phyloP scores from a whole-genome alignment of 805 yeast genomes.

The Zygotorulaspora chibaensis region DNA sequence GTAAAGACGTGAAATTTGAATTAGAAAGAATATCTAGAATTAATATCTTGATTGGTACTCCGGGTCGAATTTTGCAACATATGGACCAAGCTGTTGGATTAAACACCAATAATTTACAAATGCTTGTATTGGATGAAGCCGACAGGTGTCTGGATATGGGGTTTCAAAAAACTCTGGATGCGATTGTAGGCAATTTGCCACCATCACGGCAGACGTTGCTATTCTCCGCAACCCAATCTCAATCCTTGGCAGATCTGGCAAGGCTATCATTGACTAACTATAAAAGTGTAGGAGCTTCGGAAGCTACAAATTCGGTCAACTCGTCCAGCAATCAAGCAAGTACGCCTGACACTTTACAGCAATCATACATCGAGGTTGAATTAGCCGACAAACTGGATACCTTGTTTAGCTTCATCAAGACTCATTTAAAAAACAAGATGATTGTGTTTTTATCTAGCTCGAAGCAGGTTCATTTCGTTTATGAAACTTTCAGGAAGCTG shows the following conservation, averaged over 20 bases:
- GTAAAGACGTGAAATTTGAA: conserved; percentile 81
- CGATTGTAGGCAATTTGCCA: conserved; percentile 72
- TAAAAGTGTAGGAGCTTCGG: conserved; percentile 47
- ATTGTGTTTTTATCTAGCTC: conserved; percentile 83
- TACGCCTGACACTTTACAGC: conserved; percentile 83
- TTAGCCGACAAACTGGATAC: conserved; percentile 80
- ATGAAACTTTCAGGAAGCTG: conserved; percentile 77
- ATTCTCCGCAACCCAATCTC: conserved; percentile 88
- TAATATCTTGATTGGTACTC: conserved; percentile 85
- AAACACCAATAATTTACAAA: conserved; percentile 68
- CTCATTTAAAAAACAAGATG: conserved; percentile 76
- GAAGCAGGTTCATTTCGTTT: conserved; percentile 85
- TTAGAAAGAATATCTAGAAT: conserved; percentile 72
- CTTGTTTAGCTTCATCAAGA: conserved; percentile 78
- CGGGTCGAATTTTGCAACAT: conserved; percentile 86
- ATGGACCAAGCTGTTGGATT: conserved; percentile 84
- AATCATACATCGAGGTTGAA: conserved; percentile 68
- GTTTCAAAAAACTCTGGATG: conserved; percentile 76
- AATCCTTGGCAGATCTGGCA: conserved; percentile 76
- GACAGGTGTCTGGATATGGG: conserved; percentile 94
- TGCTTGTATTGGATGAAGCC: conserved; percentile 84
- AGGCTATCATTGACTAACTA: conserved; percentile 48
- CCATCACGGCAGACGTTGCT: conserved; percentile 76
- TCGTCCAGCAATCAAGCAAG: conserved; percentile 56
- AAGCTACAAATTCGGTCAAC: conserved; percentile 41